Evolutionary conservation across 768 basidiomycete species (phyloP), one percentile per base, ranked within the genome.

Genomic region (Tylopilus rubrobrunneus): DNA sequence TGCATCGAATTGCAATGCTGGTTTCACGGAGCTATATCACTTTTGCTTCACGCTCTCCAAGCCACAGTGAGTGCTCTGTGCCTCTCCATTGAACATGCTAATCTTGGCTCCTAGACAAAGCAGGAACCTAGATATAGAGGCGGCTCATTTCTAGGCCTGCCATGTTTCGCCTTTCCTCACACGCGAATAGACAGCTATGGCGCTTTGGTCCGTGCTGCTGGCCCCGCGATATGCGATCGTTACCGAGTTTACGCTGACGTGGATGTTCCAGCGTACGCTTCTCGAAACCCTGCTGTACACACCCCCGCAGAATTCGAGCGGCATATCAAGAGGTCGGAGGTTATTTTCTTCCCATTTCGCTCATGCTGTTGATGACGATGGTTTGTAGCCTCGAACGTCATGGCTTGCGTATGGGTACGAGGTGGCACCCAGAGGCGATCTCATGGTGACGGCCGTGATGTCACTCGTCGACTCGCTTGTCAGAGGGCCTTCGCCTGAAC

Each of bases 41-140:
- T 93, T 82, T 67, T 84, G 84, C 57, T 93, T 92, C 65, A 59
- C 67, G 7, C 77, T 90, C 48, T 81, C 84, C 28, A 92, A 90
- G 69, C 79, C 82, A 28, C 77, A 81, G 87, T 92, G 70, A 66
- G 86, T 79, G 8, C 8, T 49, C 49, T 27, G 44, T 11, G n/a
- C 40, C 17, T 28, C 37, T 27, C 25, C 37, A 14, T 47, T 34
- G 49, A 39, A 19, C 33, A 37, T 33, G 28, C 40, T 62, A 28
- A 65, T 44, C 33, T 37, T 19, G 28, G 25, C 51, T 29, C 31
- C 29, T 42, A 90, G 88, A 65, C 78, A 81, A 66, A 82, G 82
- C 19, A 79, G 83, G 58, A 91, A 89, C 65, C 82, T 91, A 56
- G 89, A 91, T 48, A 87, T 92, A 77, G 89, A 92, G 73, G 88